A percentile compares a stretch with the other conserved stretches of the same genome.
Evolutionary conservation across 2,329 filamentous ascomycete species (phyloP).

Genomic region (Apiospora sp.): DNA sequence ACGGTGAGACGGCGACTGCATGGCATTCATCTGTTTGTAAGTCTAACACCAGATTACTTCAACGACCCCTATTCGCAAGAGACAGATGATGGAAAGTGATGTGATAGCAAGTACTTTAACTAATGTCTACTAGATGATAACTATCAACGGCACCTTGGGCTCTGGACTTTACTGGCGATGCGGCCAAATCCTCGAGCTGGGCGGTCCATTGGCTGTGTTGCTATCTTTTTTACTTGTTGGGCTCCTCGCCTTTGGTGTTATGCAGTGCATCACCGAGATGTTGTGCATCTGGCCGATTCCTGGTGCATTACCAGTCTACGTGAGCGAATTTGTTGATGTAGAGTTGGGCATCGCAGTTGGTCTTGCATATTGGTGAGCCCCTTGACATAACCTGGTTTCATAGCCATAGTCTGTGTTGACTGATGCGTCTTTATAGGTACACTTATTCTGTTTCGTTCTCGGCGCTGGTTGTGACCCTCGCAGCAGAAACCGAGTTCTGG

Average conservation of each 20-base stretch:
- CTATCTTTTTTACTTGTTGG: conserved; percentile 41
- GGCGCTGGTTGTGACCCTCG: conserved; percentile 2
- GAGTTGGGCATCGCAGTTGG: conserved; percentile 44
- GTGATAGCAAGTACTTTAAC: background rate
- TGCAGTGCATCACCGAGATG: conserved; percentile 43
- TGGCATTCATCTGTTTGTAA: conserved; percentile 38
- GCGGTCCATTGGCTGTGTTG: conserved; percentile 38
- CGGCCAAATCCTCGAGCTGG: conserved; percentile 40
- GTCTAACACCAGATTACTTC: conserved; percentile 21
- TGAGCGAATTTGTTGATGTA: conserved; percentile 43
- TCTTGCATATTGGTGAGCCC: conserved; percentile 43
- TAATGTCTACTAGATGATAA: conserved; percentile 38
- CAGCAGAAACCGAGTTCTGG: conserved; percentile 11
- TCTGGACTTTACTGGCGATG: conserved; percentile 42
- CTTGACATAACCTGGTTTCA: background rate
- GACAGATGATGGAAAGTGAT: background rate
- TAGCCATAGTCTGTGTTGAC: no score
- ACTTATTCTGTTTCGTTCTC: conserved; percentile 41
- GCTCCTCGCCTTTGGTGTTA: conserved; percentile 41
- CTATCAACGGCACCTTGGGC: conserved; percentile 39
- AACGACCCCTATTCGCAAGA: background rate
- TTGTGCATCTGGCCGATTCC: conserved; percentile 45
- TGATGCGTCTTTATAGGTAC: conserved; percentile 32
- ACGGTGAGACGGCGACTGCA: conserved; percentile 38
- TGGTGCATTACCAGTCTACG: conserved; percentile 42